phyloP scores from a whole-genome alignment of 2,329 filamentous ascomycete genomes.

The Stagonosporopsis chrysanthemi region DNA sequence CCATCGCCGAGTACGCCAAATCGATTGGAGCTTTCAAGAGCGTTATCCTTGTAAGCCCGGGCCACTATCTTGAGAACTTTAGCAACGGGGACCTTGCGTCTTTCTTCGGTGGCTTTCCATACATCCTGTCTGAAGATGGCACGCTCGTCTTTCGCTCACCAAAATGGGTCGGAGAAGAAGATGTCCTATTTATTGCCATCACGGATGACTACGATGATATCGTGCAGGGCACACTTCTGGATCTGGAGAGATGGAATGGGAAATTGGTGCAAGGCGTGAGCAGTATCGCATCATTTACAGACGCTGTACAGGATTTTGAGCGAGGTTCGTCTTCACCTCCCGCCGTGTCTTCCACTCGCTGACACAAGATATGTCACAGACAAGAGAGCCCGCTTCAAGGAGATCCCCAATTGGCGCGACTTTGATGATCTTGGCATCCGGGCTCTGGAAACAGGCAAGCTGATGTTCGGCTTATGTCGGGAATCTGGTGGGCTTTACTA shows the following conservation, averaged over 20 bases:
- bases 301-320: conserved; percentile 45
- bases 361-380: conserved; percentile 20
- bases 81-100: conserved; percentile 45
- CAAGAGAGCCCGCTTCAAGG: conserved; percentile 30
- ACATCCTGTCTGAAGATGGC: conserved; percentile 46
- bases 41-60: conserved; percentile 49
- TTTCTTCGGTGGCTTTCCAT: conserved; percentile 54
- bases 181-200: conserved; percentile 52
- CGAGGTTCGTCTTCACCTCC: conserved; percentile 33
- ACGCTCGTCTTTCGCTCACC: conserved; percentile 49
- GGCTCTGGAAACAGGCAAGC: conserved; percentile 29
- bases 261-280: conserved; percentile 51
- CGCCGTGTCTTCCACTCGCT: no score
- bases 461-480: conserved; percentile 34
- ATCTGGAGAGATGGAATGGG: conserved; percentile 50
- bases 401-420: conserved; percentile 24
- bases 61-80: conserved; percentile 56
- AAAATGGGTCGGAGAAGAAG: conserved; percentile 51
- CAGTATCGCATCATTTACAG: conserved; percentile 40
- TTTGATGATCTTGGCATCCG: conserved; percentile 28
- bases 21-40: conserved; percentile 44
- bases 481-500: conserved; percentile 30
- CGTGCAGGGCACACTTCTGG: conserved; percentile 55
- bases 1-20: conserved; percentile 50
- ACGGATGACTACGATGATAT: conserved; percentile 56